Base-by-base conservation (phyloP, 768 basidiomycete species). In the Boletus patriciae region DNA sequence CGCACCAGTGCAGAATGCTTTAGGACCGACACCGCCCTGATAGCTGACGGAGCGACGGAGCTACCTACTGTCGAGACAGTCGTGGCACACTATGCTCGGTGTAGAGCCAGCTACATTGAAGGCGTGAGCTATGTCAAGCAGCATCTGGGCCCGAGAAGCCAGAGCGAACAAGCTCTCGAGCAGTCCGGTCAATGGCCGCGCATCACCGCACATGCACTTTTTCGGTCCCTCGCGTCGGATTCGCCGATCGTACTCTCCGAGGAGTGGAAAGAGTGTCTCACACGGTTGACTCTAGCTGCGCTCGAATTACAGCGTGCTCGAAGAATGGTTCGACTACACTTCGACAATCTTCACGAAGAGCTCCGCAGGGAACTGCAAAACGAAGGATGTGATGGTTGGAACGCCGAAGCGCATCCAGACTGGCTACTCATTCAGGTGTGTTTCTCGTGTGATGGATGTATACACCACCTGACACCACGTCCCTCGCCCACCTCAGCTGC, bases 381-480 rank as follows among this genome's bases (percentile, higher is more conserved):
- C 6, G 25, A 25, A 25, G 25, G 25, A 25, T 25, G 25, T 25
- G 25, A 25, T 25, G 25, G 25, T 25, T 25, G 25, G 25, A 4
- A 25, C 25, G 25, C 25, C 25, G 25, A 25, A 25, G 25, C 25
- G 25, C 25, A 25, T 61, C 68, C 72, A 1, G 78, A 78, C 48
- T 82, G 78, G 80, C 59, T 79, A 0, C 59, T 81, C 13, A 70
- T 82, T 12, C 80, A 81, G 69, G 76, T 78, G 21, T 33, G 52
- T 48, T 41, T 52, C 7, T 1, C 13, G 52, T 8, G 0, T 15
- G 21, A 3, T 13, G 4, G 3, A 38, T 10, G 4, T 5, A 11
- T 29, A 18, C 29, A 44, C 23, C 31, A 9, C 9, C 18, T 12
- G 3, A 21, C 4, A 34, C 33, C n/a, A n/a, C 33, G 33, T 12